Percentiles rank a stretch among this genome's conserved stretches.
Conservation (phyloP, 2,329 filamentous ascomycete genomes). For the Neofusicoccum sp. region DNA sequence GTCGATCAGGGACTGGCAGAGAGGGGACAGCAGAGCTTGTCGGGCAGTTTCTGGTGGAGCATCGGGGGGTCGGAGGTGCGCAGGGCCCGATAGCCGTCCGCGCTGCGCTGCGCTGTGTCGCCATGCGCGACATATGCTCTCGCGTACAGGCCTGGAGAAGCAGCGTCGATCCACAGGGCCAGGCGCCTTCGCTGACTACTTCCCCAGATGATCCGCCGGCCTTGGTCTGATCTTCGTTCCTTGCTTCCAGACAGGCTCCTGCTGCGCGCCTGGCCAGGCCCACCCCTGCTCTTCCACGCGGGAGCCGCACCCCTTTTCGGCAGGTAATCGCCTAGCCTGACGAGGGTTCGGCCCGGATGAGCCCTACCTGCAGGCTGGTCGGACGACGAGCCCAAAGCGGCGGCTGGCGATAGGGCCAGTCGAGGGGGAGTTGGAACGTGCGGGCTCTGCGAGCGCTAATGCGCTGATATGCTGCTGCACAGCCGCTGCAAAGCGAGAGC, state of each 20-base stretch:
- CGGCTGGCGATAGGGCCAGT: background rate
- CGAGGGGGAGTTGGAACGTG: background rate
- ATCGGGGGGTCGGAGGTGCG: background rate
- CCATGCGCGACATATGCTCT: background rate
- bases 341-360: slow-evolving; percentile 10
- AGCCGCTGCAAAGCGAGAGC: background rate
- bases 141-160: background rate
- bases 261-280: background rate
- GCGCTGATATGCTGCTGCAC: slow-evolving; percentile 3
- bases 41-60: background rate
- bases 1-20: background rate
- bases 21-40: background rate
- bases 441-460: background rate
- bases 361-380: slow-evolving; percentile 7
- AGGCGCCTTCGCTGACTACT: background rate
- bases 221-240: slow-evolving; percentile 9
- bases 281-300: background rate
- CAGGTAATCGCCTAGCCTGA: slow-evolving; percentile 8
- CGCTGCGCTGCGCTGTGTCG: background rate
- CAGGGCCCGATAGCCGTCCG: background rate
- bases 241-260: slow-evolving; percentile 1
- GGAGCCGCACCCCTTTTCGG: slow-evolving; percentile 3
- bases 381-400: background rate
- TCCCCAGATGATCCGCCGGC: slow-evolving; percentile 7
- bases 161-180: slow-evolving; percentile 7